Evolutionary conservation across 2,329 filamentous ascomycete genomes (phyloP), one percentile per base, ranked within the genome.

Genomic region (Aspergillus hortae): DNA sequence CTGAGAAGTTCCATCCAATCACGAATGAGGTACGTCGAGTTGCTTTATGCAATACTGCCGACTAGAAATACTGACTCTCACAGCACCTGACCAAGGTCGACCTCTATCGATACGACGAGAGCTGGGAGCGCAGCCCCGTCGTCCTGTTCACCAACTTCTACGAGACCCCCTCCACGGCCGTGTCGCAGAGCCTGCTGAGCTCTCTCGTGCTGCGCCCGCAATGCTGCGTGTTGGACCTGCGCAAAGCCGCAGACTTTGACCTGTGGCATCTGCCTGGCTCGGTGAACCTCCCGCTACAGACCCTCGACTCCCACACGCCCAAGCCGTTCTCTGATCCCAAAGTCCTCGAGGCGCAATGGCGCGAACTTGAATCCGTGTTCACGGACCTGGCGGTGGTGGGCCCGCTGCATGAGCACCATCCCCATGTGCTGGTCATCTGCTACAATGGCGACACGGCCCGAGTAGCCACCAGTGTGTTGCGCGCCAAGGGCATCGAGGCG

Each of bases 381-480:
- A 65, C 59, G 6, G 46, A 64, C 6, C 50, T 46, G 14, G 53
- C 49, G 15, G 49, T 57, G 6, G 45, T 67, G 2, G 45, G 56
- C 6, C 57, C 57, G 32, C 60, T 67, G 44, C 48, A 53, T 11
- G 66, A 57, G 4, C 71, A 69, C 49, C 69, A 42, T 14, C 40
- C 40, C n/a, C 40, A 70, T 5, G 61, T 79, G 11, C 58, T 83
- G 10, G 58, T 82, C 9, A 61, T 80, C 9, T 83, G 80, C 60
- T 82, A 82, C 47, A 69, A 80, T 44, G 81, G 81, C 2, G 79
- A 84, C 52, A 78, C 75, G 27, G 72, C 80, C 4, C 72, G 81
- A 0, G 73, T 83, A 4, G 80, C 79, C 2, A 77, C 77, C 2
- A 81, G 79, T 48, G 73, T 83, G 2, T 61, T 83, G 44, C 70